A percentile compares a stretch with the other conserved stretches of the same genome.
These are phyloP conservation scores for Fusarium algeriense DNA, from an alignment of 2,329 filamentous ascomycete genomes.

Conservation along the genomic window DNA sequence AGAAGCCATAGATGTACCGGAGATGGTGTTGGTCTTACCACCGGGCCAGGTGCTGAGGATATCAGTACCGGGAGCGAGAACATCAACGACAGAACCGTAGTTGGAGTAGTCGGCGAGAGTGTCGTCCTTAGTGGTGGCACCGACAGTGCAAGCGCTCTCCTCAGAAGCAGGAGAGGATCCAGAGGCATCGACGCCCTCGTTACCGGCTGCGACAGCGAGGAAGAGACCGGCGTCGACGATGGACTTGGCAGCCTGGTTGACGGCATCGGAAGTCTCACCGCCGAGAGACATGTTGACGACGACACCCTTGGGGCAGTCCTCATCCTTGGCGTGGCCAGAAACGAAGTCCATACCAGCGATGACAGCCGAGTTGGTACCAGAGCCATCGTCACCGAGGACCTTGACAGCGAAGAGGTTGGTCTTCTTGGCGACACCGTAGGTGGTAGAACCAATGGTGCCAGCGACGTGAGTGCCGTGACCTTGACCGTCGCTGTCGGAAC, in stretches of 20 bases:
- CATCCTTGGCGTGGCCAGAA: conserved; percentile 51
- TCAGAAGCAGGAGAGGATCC: conserved; percentile 63
- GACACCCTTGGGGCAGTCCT: conserved; percentile 57
- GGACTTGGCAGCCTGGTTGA: conserved; percentile 64
- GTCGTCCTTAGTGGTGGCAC: conserved; percentile 58
- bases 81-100: conserved; percentile 62
- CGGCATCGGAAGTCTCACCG: conserved; percentile 57
- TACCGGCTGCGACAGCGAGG: conserved; percentile 69
- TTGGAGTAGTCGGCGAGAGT: conserved; percentile 63
- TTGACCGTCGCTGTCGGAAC: conserved; percentile 47
- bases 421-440: conserved; percentile 58
- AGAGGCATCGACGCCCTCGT: conserved; percentile 59
- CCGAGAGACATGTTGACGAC: conserved; percentile 71
- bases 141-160: conserved; percentile 64
- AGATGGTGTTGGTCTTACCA: conserved; percentile 55
- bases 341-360: conserved; percentile 62
- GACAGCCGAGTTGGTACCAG: conserved; percentile 55
- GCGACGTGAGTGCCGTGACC: conserved; percentile 59
- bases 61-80: conserved; percentile 63
- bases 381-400: conserved; percentile 55
- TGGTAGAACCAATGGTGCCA: conserved; percentile 51
- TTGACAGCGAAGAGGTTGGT: conserved; percentile 59
- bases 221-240: conserved; percentile 63
- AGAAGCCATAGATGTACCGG: conserved; percentile 60
- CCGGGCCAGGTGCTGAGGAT: conserved; percentile 64